phyloP scores from a whole-genome alignment of 768 basidiomycete genomes.

The Tricholoma terreum region DNA sequence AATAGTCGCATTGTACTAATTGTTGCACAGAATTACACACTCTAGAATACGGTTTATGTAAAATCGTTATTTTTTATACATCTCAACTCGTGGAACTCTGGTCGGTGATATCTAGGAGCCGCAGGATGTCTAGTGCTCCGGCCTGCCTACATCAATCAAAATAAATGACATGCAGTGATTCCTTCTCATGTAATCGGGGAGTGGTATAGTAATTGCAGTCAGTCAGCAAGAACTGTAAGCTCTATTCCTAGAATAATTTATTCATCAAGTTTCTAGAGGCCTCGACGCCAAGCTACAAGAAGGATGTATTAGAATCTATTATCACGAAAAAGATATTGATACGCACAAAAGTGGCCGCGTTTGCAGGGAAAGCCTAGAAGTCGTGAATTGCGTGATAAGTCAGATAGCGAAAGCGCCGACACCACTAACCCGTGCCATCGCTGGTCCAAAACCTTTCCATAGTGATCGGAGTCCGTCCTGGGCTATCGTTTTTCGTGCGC shows the following conservation, averaged over 20 bases:
- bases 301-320: conserved; percentile 13
- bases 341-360: conserved; percentile 90
- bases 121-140: background rate
- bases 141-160: too few species aligned
- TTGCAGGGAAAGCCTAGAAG: conserved; percentile 88
- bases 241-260: conserved; percentile 42
- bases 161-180: background rate
- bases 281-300: conserved; percentile 82
- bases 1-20: conserved; percentile 8
- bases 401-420: background rate
- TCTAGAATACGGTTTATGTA: too few species aligned
- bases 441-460: conserved; percentile 98
- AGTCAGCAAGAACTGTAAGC: background rate
- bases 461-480: conserved; percentile 82
- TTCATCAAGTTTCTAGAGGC: conserved; percentile 84
- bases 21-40: background rate
- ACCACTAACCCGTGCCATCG: conserved; percentile 82
- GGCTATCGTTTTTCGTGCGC: conserved; percentile 87
- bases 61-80: background rate
- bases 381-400: background rate
- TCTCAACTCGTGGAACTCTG: background rate
- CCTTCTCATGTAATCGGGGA: background rate
- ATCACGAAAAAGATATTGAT: conserved; percentile 1
- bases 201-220: background rate
- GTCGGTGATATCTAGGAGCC: background rate